Percentiles rank a stretch among this genome's conserved stretches.
Evolutionary conservation across 192 early-diverging fungal genomes (phyloP).

Genomic region (Coemansia sp.): DNA sequence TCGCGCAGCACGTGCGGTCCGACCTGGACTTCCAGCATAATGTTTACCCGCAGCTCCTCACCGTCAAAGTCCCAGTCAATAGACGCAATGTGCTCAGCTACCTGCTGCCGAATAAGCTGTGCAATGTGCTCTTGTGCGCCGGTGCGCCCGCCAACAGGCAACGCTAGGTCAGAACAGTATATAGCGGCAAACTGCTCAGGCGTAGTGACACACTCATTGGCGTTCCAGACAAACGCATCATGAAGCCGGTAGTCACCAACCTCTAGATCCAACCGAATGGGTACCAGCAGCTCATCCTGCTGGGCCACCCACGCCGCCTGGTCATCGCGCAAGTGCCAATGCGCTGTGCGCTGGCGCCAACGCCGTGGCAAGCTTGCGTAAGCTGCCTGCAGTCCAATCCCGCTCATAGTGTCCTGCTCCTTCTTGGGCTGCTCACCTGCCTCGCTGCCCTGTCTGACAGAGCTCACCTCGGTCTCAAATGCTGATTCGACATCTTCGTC

Average conservation of each 20-base stretch:
- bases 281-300: constrained; percentile 74
- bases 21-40: constrained; percentile 79
- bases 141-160: constrained; percentile 41
- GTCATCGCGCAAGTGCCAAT: constrained; percentile 48
- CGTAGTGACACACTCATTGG: constrained; percentile 75
- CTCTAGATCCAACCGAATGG: constrained; percentile 90
- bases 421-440: constrained; percentile 17
- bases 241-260: constrained; percentile 78
- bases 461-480: constrained; percentile 43
- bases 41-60: constrained; percentile 43
- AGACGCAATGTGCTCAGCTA: constrained; percentile 43
- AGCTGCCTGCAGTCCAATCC: constrained; percentile 36
- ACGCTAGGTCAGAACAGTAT: constrained; percentile 72
- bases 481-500: constrained; percentile 45
- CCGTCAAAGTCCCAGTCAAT: constrained; percentile 35
- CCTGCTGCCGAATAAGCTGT: constrained; percentile 48
- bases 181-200: constrained; percentile 84
- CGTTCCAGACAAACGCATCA: constrained; percentile 92
- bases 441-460: constrained; percentile 45
- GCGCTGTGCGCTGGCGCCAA: constrained; percentile 44
- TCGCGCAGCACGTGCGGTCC: constrained; percentile 79
- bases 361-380: constrained; percentile 37
- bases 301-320: constrained; percentile 58
- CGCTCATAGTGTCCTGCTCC: constrained; percentile 38
- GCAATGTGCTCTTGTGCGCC: constrained; percentile 39